Percentiles rank a stretch among this genome's conserved stretches.
Evolutionary conservation across 768 basidiomycete genomes (phyloP).

Genomic region (Epithele typhae): DNA sequence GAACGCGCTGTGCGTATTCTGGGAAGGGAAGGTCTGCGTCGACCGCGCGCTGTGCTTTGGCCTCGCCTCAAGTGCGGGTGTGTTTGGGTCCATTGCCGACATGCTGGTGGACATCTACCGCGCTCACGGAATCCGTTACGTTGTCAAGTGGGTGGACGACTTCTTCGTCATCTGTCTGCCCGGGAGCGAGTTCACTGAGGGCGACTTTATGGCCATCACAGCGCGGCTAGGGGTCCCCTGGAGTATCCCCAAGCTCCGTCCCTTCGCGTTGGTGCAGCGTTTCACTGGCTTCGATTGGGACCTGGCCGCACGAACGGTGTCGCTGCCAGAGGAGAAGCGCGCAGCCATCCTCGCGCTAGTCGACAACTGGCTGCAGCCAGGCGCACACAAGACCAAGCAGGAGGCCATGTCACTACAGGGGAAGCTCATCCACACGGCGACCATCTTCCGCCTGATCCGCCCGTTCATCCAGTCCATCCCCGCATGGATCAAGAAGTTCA

Average conservation of each 20-base stretch:
- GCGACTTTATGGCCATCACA: conserved; percentile 27
- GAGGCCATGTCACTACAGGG: conserved; percentile 27
- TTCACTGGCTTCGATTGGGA: conserved; percentile 38
- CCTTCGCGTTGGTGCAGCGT: conserved; percentile 18
- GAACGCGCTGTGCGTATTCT: conserved; percentile 26
- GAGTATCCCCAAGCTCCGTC: conserved; percentile 24
- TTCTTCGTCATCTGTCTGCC: conserved; percentile 28
- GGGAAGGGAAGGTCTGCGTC: too few relatives aligned
- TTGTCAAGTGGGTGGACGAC: conserved; percentile 38
- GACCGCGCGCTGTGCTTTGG: conserved; percentile 33
- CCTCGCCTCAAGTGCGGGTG: conserved; percentile 28
- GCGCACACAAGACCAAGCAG: conserved; percentile 1
- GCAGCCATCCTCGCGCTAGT: conserved; percentile 6
- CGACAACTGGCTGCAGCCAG: conserved; percentile 4
- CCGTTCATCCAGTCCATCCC: conserved; percentile 22
- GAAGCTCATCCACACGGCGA: conserved; percentile 28
- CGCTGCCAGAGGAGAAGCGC: conserved; percentile 25
- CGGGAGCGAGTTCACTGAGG: conserved; percentile 15
- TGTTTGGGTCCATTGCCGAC: conserved; percentile 34
- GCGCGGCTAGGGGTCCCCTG: conserved; percentile 28
- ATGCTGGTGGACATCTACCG: conserved; percentile 28
- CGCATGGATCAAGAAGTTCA: conserved; percentile 20
- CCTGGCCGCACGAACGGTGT: conserved; percentile 17
- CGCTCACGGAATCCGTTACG: conserved; percentile 15
- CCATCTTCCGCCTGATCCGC: conserved; percentile 23